Evolutionary conservation across 2,329 filamentous ascomycete species (phyloP).

Genomic region (Ophiostoma pallidulum): DNA sequence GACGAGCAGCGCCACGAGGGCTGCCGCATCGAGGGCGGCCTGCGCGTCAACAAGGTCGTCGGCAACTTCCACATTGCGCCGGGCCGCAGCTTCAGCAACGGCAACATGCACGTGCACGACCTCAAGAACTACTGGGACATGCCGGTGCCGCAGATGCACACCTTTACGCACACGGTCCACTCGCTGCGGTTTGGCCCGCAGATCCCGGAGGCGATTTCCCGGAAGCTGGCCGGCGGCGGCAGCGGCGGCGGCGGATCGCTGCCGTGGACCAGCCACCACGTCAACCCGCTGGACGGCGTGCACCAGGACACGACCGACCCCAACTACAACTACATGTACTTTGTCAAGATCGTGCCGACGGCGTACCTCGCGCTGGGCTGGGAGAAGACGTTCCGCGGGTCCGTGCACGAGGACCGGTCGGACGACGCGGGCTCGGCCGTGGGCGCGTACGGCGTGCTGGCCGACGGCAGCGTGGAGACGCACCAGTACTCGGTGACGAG

Average conservation of each 20-base stretch:
- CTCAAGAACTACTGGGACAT: constrained; percentile 87
- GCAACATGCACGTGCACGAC: constrained; percentile 96
- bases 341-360: constrained; percentile 95
- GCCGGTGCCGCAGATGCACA: constrained; percentile 60
- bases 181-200: constrained; percentile 87
- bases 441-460: constrained; percentile 56
- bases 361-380: constrained; percentile 89
- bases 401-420: constrained; percentile 26
- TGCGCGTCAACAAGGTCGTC: constrained; percentile 96
- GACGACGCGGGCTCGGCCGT: constrained; percentile 49
- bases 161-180: constrained; percentile 84
- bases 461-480: constrained; percentile 81
- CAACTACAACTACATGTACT: constrained; percentile 97
- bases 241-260: constrained; percentile 28
- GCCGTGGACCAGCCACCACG: constrained; percentile 79
- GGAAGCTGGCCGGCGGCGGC: constrained; percentile 36
- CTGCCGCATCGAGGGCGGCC: constrained; percentile 82
- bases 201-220: constrained; percentile 61
- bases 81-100: constrained; percentile 89
- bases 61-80: constrained; percentile 98
- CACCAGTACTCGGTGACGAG: constrained; percentile 98
- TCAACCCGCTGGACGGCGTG: constrained; percentile 81
- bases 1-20: constrained; percentile 84
- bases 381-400: constrained; percentile 48
- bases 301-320: constrained; percentile 69